These are phyloP conservation scores for Botrytis elliptica DNA, from an alignment of 2,329 filamentous ascomycete genomes.

Conservation along the genomic window DNA sequence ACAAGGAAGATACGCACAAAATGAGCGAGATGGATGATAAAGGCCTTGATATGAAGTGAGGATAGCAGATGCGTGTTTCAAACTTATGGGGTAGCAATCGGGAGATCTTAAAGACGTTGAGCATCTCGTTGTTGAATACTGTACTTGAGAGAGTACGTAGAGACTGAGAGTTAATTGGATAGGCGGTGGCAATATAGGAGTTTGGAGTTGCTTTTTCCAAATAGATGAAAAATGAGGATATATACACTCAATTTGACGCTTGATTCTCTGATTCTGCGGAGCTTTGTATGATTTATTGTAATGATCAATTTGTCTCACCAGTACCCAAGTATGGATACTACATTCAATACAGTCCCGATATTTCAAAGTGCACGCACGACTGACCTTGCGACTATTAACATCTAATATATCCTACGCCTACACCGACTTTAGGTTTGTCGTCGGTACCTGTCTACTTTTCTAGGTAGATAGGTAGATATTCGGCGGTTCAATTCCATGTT, in stretches of 20 bases:
- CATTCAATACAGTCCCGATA: neutral
- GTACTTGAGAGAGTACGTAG: no score
- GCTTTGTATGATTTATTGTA: neutral
- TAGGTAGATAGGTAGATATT: neutral
- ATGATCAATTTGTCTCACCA: fast-evolving
- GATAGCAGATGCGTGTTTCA: no score
- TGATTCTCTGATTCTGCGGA: neutral
- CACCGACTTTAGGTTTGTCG: neutral
- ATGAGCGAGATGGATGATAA: neutral
- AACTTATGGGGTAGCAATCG: no score
- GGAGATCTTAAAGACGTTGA: neutral
- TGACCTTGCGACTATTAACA: neutral
- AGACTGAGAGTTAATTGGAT: neutral
- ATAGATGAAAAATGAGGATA: neutral
- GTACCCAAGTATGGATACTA: neutral
- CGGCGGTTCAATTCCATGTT: neutral
- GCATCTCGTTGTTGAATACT: neutral
- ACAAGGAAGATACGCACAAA: neutral
- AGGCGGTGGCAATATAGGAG: neutral
- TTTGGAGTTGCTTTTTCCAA: neutral
- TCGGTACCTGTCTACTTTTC: neutral
- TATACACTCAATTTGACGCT: no score
- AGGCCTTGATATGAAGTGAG: slow-evolving; percentile 3
- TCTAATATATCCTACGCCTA: neutral
- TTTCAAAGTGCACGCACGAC: neutral